A percentile compares a stretch with the other conserved stretches of the same genome.
Evolutionary conservation across 495 filamentous ascomycete genomes (phyloP).

Genomic region (Glonium stellatum): DNA sequence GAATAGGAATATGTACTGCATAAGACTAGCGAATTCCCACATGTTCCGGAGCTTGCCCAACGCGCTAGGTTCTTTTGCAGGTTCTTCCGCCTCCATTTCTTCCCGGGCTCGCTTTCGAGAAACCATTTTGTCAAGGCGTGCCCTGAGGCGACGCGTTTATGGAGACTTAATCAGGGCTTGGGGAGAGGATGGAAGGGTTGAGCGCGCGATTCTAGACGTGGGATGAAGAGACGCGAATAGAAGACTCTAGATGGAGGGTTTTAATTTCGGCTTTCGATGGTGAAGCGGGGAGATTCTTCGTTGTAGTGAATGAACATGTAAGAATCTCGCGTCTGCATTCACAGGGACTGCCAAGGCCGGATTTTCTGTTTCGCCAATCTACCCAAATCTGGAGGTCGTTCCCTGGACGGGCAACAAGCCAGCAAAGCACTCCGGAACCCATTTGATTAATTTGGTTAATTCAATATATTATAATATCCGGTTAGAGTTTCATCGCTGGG

Average conservation of each 20-base stretch:
- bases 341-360: too few relatives aligned
- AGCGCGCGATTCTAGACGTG: not conserved
- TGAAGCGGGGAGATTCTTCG: too few relatives aligned
- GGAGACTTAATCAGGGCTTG: not conserved
- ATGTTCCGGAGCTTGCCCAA: slow-evolving; percentile 71
- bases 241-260: not conserved
- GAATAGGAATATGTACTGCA: slow-evolving; percentile 88
- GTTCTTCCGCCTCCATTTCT: slow-evolving; percentile 50
- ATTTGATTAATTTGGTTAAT: too few relatives aligned
- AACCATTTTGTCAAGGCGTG: slow-evolving; percentile 41
- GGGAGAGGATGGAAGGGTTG: not conserved
- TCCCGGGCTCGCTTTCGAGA: slow-evolving; percentile 64
- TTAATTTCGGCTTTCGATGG: too few relatives aligned
- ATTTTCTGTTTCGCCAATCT: too few relatives aligned
- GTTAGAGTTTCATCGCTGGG: too few relatives aligned
- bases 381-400: too few relatives aligned
- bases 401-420: too few relatives aligned
- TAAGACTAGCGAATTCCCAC: slow-evolving; percentile 94
- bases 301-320: too few relatives aligned
- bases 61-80: slow-evolving; percentile 45
- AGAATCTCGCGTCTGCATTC: too few relatives aligned
- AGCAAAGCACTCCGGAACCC: too few relatives aligned
- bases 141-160: slow-evolving; percentile 25
- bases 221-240: not conserved
- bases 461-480: too few relatives aligned